Percentiles rank a stretch among this genome's conserved stretches.
These are phyloP conservation scores for Rhizophagus sp. DNA, from an alignment of 192 early-diverging fungal species.

Conservation along the genomic window DNA sequence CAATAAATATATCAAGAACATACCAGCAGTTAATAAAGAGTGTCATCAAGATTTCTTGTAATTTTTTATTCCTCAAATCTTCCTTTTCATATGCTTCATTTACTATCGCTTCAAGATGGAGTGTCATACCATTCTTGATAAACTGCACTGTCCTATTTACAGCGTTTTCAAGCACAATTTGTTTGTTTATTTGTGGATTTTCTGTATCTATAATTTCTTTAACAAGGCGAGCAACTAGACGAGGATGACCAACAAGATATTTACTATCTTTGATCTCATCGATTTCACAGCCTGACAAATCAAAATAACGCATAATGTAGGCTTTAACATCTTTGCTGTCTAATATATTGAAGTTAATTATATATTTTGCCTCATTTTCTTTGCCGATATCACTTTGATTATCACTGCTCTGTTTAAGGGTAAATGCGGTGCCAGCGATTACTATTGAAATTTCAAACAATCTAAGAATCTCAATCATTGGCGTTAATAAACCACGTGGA, in stretches of 20 bases:
- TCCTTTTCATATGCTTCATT: too few relatives aligned
- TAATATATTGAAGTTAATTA: not conserved
- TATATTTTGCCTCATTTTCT: not conserved
- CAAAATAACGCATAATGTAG: not conserved
- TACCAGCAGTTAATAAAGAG: too few relatives aligned
- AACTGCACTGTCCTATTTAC: not conserved
- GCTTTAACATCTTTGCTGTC: not conserved
- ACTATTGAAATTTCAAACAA: not conserved
- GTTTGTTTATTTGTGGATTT: not conserved
- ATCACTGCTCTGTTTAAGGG: not conserved
- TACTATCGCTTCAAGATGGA: not conserved
- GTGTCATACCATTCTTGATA: not conserved
- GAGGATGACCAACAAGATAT: not conserved
- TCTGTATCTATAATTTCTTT: not conserved
- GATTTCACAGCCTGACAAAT: not conserved
- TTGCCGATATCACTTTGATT: not conserved
- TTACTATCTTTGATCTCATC: not conserved
- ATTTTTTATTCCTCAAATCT: too few relatives aligned
- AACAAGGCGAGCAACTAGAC: not conserved
- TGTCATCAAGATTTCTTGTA: too few relatives aligned
- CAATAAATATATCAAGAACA: too few relatives aligned
- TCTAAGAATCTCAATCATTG: conserved; percentile 14
- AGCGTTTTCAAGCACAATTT: not conserved
- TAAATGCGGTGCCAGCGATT: conserved; percentile 19
- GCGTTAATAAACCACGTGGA: conserved; percentile 8